Evolutionary conservation across 75 land plant genomes (phyloP).

Genomic region (Gnetum montanum): DNA sequence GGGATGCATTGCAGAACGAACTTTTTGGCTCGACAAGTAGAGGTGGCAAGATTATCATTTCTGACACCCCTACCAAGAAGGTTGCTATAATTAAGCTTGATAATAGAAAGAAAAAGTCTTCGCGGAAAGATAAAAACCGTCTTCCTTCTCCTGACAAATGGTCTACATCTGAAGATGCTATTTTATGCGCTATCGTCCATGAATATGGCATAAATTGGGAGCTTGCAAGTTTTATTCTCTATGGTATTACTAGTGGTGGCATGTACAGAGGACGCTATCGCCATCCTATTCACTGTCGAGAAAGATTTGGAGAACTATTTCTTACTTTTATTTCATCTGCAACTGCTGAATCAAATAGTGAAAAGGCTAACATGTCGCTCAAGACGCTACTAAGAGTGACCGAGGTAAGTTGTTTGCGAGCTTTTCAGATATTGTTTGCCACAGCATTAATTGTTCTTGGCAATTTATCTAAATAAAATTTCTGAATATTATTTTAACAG

Average conservation of each 20-base stretch:
- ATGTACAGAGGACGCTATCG: constrained; percentile 79
- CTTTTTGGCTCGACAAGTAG: constrained; percentile 33
- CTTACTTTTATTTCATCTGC: constrained; percentile 49
- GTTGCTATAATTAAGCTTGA: constrained; percentile 74
- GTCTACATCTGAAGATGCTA: constrained; percentile 82
- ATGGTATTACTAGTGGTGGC: constrained; percentile 74
- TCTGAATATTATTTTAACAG: constrained; percentile 2
- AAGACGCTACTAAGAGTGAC: constrained; percentile 78
- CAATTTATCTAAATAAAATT: not conserved
- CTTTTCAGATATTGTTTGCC: no score
- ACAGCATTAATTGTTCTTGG: not conserved
- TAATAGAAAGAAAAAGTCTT: constrained; percentile 69
- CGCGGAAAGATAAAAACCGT: constrained; percentile 51
- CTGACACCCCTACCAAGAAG: constrained; percentile 55
- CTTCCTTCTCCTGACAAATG: constrained; percentile 70
- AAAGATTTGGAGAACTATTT: constrained; percentile 82
- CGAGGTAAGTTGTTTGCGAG: no score
- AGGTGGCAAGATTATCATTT: constrained; percentile 56
- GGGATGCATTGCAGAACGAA: not conserved
- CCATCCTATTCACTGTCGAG: constrained; percentile 87
- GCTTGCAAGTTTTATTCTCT: constrained; percentile 73
- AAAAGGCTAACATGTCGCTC: constrained; percentile 45
- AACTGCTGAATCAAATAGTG: constrained; percentile 32
- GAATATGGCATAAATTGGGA: constrained; percentile 89
- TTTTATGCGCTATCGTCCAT: constrained; percentile 87